phyloP scores from a whole-genome alignment of 495 filamentous ascomycete species.

The Podospora didyma region DNA sequence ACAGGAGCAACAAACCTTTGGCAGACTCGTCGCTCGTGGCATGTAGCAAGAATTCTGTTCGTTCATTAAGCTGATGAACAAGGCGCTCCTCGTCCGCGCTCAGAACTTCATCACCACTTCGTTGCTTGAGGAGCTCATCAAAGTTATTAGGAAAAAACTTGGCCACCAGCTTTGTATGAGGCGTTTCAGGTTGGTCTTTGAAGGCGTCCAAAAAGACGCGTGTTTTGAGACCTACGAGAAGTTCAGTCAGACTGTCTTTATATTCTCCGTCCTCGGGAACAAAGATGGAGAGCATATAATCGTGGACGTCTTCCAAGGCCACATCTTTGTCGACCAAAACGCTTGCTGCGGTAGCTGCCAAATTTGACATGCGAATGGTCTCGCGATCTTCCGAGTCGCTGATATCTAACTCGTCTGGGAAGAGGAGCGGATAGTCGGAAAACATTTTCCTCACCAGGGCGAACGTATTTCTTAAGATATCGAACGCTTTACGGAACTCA shows the following conservation, averaged over 20 bases:
- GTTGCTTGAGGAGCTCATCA: slow-evolving; percentile 57
- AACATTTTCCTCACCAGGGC: slow-evolving; percentile 78
- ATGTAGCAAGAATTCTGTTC: slow-evolving; percentile 63
- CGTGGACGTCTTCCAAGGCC: slow-evolving; percentile 75
- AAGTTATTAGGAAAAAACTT: slow-evolving; percentile 70
- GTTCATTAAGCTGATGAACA: slow-evolving; percentile 56
- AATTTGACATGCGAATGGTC: slow-evolving; percentile 78
- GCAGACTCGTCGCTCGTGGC: slow-evolving; percentile 51
- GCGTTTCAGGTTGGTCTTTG: slow-evolving; percentile 48
- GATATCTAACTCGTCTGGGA: slow-evolving; percentile 70
- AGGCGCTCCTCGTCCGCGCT: slow-evolving; percentile 73
- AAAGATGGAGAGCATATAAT: slow-evolving; percentile 81
- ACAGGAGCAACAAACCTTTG: slow-evolving; percentile 37
- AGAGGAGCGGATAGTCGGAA: slow-evolving; percentile 63
- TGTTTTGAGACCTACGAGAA: slow-evolving; percentile 83
- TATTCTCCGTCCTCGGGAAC: slow-evolving; percentile 61
- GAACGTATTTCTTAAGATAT: slow-evolving; percentile 73
- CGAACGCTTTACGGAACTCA: slow-evolving; percentile 76
- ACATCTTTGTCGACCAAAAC: slow-evolving; percentile 83
- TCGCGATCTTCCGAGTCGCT: slow-evolving; percentile 63
- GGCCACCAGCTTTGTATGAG: slow-evolving; percentile 63
- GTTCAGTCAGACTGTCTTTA: slow-evolving; percentile 56
- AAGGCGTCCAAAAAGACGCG: slow-evolving; percentile 76
- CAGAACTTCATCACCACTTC: slow-evolving; percentile 62
- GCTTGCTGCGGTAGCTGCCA: slow-evolving; percentile 79